Conservation (phyloP, 2,329 filamentous ascomycete species). For the Fusarium luffae region DNA sequence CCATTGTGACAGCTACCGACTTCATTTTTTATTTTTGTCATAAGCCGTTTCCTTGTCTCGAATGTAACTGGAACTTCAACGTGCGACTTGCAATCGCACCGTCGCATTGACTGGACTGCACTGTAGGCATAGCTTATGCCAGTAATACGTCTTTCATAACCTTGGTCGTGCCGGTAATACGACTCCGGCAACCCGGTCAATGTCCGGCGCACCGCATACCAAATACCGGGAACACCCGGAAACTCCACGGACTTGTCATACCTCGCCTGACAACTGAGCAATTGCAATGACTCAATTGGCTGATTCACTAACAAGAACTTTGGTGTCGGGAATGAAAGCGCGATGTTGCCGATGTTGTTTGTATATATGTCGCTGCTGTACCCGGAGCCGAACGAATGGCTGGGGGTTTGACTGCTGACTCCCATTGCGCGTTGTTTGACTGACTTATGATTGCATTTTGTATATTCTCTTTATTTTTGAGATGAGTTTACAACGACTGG, state of each 20-base stretch:
- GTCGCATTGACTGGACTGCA: not conserved
- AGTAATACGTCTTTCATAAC: not conserved
- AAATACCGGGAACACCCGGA: not conserved
- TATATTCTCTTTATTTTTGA: rapidly evolving
- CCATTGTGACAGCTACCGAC: no score
- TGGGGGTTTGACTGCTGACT: not conserved
- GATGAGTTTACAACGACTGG: constrained; percentile 5
- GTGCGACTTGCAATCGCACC: no score
- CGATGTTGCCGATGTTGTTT: not conserved
- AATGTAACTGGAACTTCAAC: no score
- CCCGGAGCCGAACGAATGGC: not conserved
- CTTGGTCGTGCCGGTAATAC: not conserved
- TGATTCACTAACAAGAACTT: rapidly evolving
- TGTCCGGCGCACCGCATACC: not conserved
- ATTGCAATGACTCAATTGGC: not conserved
- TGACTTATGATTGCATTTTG: not conserved
- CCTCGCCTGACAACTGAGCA: not conserved
- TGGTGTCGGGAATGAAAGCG: not conserved
- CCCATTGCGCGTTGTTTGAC: not conserved
- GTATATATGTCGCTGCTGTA: not conserved
- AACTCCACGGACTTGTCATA: not conserved
- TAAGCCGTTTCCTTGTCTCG: no score
- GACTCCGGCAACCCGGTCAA: not conserved
- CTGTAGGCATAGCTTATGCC: not conserved
- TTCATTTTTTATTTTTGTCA: no score